phyloP scores from a whole-genome alignment of 2,329 filamentous ascomycete genomes.

The Alternaria metachromatica region DNA sequence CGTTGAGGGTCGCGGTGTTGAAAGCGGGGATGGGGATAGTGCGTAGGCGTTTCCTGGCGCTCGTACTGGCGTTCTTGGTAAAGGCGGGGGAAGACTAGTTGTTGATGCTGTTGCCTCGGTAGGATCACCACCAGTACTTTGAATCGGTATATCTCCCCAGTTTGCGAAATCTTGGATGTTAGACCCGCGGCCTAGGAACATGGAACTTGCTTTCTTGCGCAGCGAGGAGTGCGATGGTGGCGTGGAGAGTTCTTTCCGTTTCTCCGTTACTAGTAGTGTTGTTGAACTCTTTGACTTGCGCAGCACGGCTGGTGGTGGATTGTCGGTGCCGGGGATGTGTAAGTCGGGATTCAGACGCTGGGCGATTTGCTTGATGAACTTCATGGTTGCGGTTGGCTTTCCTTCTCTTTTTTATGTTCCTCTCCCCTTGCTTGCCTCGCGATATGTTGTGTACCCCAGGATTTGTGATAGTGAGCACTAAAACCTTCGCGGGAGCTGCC shows the following conservation, averaged over 20 bases:
- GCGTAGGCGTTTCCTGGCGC: neutral
- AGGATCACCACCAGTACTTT: neutral
- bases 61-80: neutral
- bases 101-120: neutral
- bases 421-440: neutral
- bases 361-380: slow-evolving; percentile 11
- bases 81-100: neutral
- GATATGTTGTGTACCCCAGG: neutral
- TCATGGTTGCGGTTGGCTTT: neutral
- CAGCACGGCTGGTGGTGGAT: neutral
- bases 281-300: neutral
- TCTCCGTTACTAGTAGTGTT: neutral
- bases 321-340: slow-evolving; percentile 1
- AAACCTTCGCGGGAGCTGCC: neutral
- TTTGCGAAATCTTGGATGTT: neutral
- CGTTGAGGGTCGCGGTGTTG: neutral
- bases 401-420: neutral
- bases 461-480: neutral
- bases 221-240: neutral
- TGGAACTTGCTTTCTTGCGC: neutral
- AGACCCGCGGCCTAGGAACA: neutral
- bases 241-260: neutral
- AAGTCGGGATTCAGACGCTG: slow-evolving; percentile 10
- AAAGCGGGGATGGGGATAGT: neutral
- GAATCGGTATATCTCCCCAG: neutral